Evolutionary conservation across 768 basidiomycete species (phyloP).

Genomic region (Lentinula lateritia): DNA sequence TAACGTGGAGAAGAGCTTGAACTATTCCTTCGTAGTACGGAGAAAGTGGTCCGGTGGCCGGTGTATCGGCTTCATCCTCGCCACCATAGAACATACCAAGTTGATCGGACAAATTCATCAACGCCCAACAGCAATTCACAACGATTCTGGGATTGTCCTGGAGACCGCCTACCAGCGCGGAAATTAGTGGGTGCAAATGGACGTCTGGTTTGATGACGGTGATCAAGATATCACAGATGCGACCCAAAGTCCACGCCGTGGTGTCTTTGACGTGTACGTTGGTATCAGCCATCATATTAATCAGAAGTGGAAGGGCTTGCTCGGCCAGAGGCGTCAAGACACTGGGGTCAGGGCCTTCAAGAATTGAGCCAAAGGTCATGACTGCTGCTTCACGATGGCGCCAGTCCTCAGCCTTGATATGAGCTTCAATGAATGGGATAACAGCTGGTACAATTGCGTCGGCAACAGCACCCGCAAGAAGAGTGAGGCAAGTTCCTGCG

Average conservation of each 20-base stretch:
- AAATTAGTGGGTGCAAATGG: constrained; percentile 78
- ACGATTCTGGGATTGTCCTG: constrained; percentile 80
- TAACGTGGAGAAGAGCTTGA: constrained; percentile 75
- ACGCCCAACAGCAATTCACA: constrained; percentile 92
- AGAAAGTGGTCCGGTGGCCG: constrained; percentile 61
- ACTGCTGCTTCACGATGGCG: constrained; percentile 94
- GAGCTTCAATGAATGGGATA: constrained; percentile 96
- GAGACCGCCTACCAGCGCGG: constrained; percentile 78
- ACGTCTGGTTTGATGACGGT: constrained; percentile 83
- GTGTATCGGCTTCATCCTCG: constrained; percentile 34
- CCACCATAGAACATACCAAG: constrained; percentile 60
- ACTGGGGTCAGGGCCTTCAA: constrained; percentile 89
- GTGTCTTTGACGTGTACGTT: constrained; percentile 92
- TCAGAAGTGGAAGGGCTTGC: constrained; percentile 89
- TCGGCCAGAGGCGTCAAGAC: constrained; percentile 88
- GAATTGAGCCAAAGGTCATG: constrained; percentile 97
- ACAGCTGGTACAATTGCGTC: constrained; percentile 89
- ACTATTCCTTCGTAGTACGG: constrained; percentile 88
- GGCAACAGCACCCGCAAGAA: constrained; percentile 85
- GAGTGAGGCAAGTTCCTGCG: constrained; percentile 83
- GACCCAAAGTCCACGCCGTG: constrained; percentile 94
- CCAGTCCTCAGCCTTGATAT: constrained; percentile 93
- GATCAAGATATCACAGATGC: constrained; percentile 89
- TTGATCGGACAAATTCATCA: constrained; percentile 95
- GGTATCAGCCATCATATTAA: constrained; percentile 90